Evolutionary conservation across 208 protist genomes (phyloP).

Genomic region (Leishmania martiniquensis): DNA sequence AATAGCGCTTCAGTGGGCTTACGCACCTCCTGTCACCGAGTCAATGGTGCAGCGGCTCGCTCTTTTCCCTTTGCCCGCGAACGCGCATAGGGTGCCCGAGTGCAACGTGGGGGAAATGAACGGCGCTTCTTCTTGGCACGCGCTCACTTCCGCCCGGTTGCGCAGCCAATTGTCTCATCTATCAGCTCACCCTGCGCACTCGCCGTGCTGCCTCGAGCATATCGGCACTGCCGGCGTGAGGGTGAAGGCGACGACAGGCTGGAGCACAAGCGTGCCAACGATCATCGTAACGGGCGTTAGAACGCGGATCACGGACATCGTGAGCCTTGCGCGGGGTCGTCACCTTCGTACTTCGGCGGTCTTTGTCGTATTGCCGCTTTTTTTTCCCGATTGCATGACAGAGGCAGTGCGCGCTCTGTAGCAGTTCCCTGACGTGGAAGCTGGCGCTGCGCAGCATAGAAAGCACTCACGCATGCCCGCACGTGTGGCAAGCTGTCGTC

Average conservation of each 20-base stretch:
- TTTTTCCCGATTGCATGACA: not conserved
- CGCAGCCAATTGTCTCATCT: not conserved
- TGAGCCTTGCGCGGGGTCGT: not conserved
- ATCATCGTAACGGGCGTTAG: not conserved
- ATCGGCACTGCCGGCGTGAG: not conserved
- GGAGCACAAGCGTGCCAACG: not conserved
- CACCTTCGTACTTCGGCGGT: not conserved
- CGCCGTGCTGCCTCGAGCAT: not conserved
- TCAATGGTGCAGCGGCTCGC: not conserved
- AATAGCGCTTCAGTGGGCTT: not conserved
- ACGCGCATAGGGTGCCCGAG: too few species aligned
- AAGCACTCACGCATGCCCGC: not conserved
- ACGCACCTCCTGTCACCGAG: not conserved
- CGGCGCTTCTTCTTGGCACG: not conserved
- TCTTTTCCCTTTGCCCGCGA: not conserved
- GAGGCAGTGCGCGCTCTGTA: too few species aligned
- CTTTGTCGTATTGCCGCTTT: not conserved
- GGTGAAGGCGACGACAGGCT: too few species aligned
- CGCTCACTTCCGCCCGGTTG: not conserved
- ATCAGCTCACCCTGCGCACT: not conserved
- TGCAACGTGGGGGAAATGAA: too few species aligned
- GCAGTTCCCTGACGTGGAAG: too few species aligned
- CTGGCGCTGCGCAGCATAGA: not conserved
- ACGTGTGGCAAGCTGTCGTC: not conserved
- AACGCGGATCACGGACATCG: not conserved